phyloP scores from a whole-genome alignment of 495 filamentous ascomycete genomes.

The Neurospora discreta region DNA sequence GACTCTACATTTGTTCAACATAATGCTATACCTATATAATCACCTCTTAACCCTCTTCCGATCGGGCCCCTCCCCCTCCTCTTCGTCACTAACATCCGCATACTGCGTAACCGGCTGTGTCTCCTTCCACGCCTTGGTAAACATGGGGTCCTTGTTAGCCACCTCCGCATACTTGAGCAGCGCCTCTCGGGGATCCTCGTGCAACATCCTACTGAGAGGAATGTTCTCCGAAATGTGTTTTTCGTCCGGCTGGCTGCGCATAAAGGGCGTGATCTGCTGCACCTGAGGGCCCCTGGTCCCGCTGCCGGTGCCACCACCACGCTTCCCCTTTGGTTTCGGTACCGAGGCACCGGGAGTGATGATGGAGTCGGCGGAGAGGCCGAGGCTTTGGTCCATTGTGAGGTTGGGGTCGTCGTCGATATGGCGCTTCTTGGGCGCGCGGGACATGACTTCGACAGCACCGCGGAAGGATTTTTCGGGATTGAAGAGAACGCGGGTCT shows the following conservation, averaged over 20 bases:
- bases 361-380: conserved; percentile 73
- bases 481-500: conserved; percentile 84
- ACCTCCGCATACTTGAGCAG: conserved; percentile 90
- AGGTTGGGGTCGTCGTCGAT: conserved; percentile 83
- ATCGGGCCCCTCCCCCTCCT: conserved; percentile 48
- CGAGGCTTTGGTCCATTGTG: conserved; percentile 68
- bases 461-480: conserved; percentile 70
- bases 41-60: conserved; percentile 53
- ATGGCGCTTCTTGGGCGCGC: conserved; percentile 86
- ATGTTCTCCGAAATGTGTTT: conserved; percentile 79
- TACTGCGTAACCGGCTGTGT: conserved; percentile 93
- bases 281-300: conserved; percentile 72
- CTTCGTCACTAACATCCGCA: conserved; percentile 79
- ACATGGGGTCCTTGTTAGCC: conserved; percentile 85
- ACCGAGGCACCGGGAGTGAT: conserved; percentile 51
- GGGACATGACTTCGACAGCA: conserved; percentile 80
- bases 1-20: too few species aligned
- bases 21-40: background rate
- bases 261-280: conserved; percentile 80
- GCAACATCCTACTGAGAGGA: conserved; percentile 84
- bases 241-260: conserved; percentile 83
- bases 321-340: conserved; percentile 9
- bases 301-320: conserved; percentile 53
- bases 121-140: conserved; percentile 83
- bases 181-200: conserved; percentile 93